Conservation (phyloP, 371 early-diverging fungal species). For the Zancudomyces culisetae region DNA sequence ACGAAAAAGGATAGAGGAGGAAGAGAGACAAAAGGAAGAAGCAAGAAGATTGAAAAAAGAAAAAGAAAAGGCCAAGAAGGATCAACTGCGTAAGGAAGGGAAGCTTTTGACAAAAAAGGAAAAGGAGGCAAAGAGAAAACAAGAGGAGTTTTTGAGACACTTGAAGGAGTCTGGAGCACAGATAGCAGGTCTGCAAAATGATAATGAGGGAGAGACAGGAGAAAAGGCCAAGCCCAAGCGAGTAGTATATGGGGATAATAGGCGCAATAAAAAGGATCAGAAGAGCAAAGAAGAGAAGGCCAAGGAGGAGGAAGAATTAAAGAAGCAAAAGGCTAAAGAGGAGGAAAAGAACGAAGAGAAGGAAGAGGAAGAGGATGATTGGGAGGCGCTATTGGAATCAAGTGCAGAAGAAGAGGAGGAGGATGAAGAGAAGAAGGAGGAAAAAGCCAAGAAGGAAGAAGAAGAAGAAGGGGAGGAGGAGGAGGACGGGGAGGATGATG, state of each 20-base stretch:
- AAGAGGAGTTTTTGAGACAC: slow-evolving; percentile 52
- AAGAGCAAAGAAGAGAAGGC: slow-evolving; percentile 29
- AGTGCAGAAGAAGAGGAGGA: slow-evolving; percentile 19
- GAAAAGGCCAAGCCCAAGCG: slow-evolving; percentile 20
- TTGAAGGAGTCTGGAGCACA: slow-evolving; percentile 57
- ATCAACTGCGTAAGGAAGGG: slow-evolving; percentile 79
- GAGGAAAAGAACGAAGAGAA: slow-evolving; percentile 16
- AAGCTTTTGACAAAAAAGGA: slow-evolving; percentile 85
- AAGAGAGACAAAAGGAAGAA: slow-evolving; percentile 34
- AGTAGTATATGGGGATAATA: slow-evolving; percentile 33
- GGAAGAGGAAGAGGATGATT: slow-evolving; percentile 37
- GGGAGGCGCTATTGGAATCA: slow-evolving; percentile 34
- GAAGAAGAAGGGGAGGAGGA: slow-evolving; percentile 31
- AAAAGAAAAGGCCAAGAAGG: slow-evolving; percentile 62
- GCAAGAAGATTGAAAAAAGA: slow-evolving; percentile 44
- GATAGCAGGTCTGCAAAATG: slow-evolving; percentile 45
- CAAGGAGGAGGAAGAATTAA: slow-evolving; percentile 28
- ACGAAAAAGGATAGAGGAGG: slow-evolving; percentile 31
- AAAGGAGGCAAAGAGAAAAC: slow-evolving; percentile 60
- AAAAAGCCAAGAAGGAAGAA: slow-evolving; percentile 29
- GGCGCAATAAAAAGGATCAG: slow-evolving; percentile 20
- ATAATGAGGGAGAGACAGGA: slow-evolving; percentile 16
- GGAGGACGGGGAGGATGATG: slow-evolving; percentile 22
- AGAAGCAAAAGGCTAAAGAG: slow-evolving; percentile 19
- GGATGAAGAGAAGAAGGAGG: slow-evolving; percentile 14